Evolutionary conservation across 176 grass and related monocot species (phyloP), one percentile per base, ranked within the genome.

Genomic region (Poa annua): DNA sequence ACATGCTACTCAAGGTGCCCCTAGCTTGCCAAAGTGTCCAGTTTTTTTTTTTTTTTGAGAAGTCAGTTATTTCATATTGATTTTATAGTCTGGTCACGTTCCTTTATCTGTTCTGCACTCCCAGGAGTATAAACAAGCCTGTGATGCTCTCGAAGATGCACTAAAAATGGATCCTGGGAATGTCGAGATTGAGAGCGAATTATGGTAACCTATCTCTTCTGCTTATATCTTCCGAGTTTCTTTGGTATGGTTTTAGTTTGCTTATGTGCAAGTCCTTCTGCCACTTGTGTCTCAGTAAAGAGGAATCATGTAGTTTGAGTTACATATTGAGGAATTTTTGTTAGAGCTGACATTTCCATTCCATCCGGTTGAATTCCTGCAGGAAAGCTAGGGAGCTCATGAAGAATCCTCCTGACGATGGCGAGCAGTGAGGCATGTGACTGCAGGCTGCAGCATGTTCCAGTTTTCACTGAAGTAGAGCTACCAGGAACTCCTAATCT

Each of bases 381-480:
- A 63, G 60, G 60, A 63, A 63, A 63, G 60, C 60, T 29, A 63
- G 60, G 60, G 60, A 29, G 14, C 60, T 63, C 60, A 63, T 63
- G 60, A 63, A 63, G 25, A 63, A 63, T 63, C 12, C 25, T 16
- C 60, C 25, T 32, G 24, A 6, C 59, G 4, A 32, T 63, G 60
- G 14, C 7, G 60, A 14, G 60, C 60, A 63, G 60, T 63, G 25
- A 63, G 25, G 60, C 5, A 0, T 5, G 4, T 5, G 25, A 63
- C 60, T 60, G 22, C 56, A 60, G 56, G 11, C 56, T 63, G 60
- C 60, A 63, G 7, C 14, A 63, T 63, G 25, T 63, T 32, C 60
- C 60, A 63, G 60, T 63, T 63, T 63, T 63, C 60, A 63, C 60
- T 32, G 60, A 63, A 32, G 60, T 63, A 63, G 60, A 32, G 14